Evolutionary conservation across 2,329 filamentous ascomycete species (phyloP), one percentile per base, ranked within the genome.

Genomic region (Pseudogymnoascus sp.): DNA sequence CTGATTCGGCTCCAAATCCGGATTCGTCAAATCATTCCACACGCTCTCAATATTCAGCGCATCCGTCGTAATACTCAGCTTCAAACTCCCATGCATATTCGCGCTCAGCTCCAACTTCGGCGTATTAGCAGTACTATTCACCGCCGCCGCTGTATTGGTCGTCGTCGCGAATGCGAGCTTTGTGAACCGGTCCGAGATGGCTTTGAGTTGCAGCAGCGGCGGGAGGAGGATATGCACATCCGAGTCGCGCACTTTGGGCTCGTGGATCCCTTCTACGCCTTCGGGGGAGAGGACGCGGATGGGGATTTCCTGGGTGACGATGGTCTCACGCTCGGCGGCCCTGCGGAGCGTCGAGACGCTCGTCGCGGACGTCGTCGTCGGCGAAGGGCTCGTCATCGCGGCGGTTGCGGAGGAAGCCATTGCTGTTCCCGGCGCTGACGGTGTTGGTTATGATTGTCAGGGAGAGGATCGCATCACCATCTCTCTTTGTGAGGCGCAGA

Each of bases 231-330:
- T 96, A 76, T 97, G 90, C 2, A 97, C 93, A 71, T 97, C 95
- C 40, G 93, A 91, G 69, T 96, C 92, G 64, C 91, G 88, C 64
- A 93, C 91, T 65, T 88, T 87, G 12, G 95, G 95, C 77, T 99
- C 93, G 78, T 96, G 91, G 65, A 97, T 87, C n/a, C 87, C 89
- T 71, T 95, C 90, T n/a, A 97, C 91, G 0, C 86, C 88, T 61
- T 89, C 85, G 1, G 90, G 87, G 63, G 90, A 87, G 8, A 99
- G 83, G 1, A 99, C 92, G 16, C 93, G 88, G 45, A 97, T 89
- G n/a, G 95, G 95, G 40, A 99, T 89, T 75, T 97, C 92, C 72
- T 99, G 95, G 0, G 92, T 96, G 71, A 99, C 89, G 69, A 96
- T 83, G 66, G 95, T 96, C 74, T 97, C 93, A 69, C 91, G 88